Percentiles rank a stretch among this genome's conserved stretches.
Conservation (phyloP, 495 filamentous ascomycete genomes). For the Aspergillus nidulans region DNA sequence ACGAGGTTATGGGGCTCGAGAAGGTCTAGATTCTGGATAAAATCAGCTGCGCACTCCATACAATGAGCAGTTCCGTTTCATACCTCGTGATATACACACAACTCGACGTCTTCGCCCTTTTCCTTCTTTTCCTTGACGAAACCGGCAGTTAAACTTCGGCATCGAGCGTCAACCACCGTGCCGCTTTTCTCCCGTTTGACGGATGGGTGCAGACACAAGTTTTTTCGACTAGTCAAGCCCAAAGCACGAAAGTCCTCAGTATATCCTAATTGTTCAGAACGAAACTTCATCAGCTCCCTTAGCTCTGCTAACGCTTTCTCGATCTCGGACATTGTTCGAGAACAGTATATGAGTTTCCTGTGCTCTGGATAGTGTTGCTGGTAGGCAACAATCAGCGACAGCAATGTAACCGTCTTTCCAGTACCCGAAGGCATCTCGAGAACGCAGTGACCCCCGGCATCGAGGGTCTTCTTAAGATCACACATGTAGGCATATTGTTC, state of each 20-base stretch:
- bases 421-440: conserved; percentile 99
- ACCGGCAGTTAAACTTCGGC: conserved; percentile 89
- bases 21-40: conserved; percentile 77
- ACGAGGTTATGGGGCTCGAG: conserved; percentile 92
- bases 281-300: conserved; percentile 90
- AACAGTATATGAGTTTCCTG: conserved; percentile 97
- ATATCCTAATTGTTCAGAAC: conserved; percentile 75
- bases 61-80: conserved; percentile 9
- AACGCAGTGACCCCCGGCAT: conserved; percentile 93
- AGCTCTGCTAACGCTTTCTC: conserved; percentile 95
- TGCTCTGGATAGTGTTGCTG: conserved; percentile 88
- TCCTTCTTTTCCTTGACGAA: conserved; percentile 98
- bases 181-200: conserved; percentile 96
- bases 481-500: conserved; percentile 99
- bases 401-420: conserved; percentile 91
- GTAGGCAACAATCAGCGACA: conserved; percentile 95
- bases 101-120: conserved; percentile 85
- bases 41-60: conserved; percentile 14
- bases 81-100: conserved; percentile 94
- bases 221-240: conserved; percentile 93
- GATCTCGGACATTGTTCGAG: conserved; percentile 60
- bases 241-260: conserved; percentile 91
- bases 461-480: conserved; percentile 93
- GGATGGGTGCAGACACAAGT: conserved; percentile 90
- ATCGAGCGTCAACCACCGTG: conserved; percentile 86